Conservation (phyloP, 2,329 filamentous ascomycete species). For the Diaporthe vexans region DNA sequence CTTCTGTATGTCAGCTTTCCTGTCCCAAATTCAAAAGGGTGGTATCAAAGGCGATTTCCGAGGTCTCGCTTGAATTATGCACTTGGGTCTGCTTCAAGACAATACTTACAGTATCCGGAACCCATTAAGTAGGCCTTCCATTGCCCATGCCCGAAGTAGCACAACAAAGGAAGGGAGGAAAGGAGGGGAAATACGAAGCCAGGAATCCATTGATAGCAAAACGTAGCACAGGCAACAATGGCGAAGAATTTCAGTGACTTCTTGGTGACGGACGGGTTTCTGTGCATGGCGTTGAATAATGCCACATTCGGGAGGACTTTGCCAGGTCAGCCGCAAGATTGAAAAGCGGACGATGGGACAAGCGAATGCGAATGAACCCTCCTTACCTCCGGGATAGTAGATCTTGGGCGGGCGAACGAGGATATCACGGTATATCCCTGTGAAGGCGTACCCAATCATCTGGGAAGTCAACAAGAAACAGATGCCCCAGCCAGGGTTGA, state of each 20-base stretch:
- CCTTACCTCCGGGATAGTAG: constrained; percentile 47
- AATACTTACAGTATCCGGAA: constrained; percentile 43
- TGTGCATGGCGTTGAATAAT: constrained; percentile 51
- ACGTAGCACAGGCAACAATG: constrained; percentile 46
- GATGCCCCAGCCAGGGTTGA: constrained; percentile 49
- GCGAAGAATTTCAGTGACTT: constrained; percentile 49
- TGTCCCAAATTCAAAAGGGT: background rate
- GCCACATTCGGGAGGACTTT: constrained; percentile 48
- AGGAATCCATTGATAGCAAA: constrained; percentile 51
- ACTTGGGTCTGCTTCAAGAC: background rate
- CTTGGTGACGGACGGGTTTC: constrained; percentile 47
- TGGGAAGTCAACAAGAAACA: constrained; percentile 49
- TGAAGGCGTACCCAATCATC: constrained; percentile 51
- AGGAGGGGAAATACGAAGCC: constrained; percentile 49
- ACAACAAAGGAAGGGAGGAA: constrained; percentile 47
- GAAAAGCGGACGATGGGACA: too few relatives aligned
- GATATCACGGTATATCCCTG: constrained; percentile 49
- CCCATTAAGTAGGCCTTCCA: constrained; percentile 50
- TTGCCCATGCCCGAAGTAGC: constrained; percentile 51
- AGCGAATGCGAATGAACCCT: background rate
- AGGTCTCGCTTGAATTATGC: background rate
- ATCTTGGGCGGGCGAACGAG: constrained; percentile 50
- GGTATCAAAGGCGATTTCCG: background rate
- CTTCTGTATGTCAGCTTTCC: background rate
- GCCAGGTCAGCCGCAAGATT: background rate